A percentile compares a stretch with the other conserved stretches of the same genome.
These are phyloP conservation scores for Tulasnella sp. DNA, from an alignment of 768 basidiomycete genomes.

Conservation along the genomic window DNA sequence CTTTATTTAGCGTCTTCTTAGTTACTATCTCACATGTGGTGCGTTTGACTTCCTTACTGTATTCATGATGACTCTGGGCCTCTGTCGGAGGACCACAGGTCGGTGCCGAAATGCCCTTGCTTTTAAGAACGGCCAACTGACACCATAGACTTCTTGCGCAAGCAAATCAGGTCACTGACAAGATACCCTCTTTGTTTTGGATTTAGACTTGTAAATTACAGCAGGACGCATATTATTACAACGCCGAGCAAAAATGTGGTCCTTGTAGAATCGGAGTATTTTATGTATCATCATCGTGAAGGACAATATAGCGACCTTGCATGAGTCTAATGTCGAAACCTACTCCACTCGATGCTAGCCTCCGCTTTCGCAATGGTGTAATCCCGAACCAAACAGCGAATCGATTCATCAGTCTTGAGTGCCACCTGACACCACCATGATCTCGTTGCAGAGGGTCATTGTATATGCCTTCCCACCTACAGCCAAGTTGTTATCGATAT, in stretches of 20 bases:
- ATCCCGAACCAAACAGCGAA: slow-evolving; percentile 62
- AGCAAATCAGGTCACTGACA: not conserved
- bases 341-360: slow-evolving; percentile 46
- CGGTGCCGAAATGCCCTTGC: not conserved
- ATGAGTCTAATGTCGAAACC: slow-evolving; percentile 53
- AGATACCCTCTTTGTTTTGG: not conserved
- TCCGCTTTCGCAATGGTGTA: slow-evolving; percentile 53
- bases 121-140: slow-evolving; percentile 5
- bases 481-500: not conserved
- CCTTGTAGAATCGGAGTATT: not conserved
- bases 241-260: no score
- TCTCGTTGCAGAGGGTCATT: slow-evolving; percentile 41
- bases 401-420: slow-evolving; percentile 42
- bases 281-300: slow-evolving; percentile 25
- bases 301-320: slow-evolving; percentile 49
- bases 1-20: not conserved
- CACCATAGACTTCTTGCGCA: not conserved
- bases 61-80: not conserved
- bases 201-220: not conserved
- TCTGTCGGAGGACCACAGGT: not conserved
- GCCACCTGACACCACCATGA: slow-evolving; percentile 30
- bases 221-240: no score
- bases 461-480: slow-evolving; percentile 56
- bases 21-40: not conserved
- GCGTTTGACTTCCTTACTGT: not conserved